These are phyloP conservation scores for Aspergillus thermomutatus DNA, from an alignment of 2,329 filamentous ascomycete species.

Conservation along the genomic window DNA sequence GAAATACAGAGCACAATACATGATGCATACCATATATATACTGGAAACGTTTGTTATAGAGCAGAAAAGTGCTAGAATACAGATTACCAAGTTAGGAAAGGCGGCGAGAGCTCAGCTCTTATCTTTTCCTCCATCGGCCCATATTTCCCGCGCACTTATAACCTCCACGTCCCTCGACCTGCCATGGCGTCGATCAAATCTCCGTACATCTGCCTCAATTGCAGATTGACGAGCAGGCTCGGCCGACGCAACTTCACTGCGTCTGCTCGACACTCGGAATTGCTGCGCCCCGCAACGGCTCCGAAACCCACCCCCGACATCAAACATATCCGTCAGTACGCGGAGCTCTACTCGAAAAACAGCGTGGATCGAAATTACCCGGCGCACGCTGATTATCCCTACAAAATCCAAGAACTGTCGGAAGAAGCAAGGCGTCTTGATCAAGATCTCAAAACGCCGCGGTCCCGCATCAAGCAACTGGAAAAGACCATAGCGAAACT, in stretches of 20 bases:
- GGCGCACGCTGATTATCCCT: conserved; percentile 50
- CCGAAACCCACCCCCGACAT: conserved; percentile 79
- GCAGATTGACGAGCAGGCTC: conserved; percentile 21
- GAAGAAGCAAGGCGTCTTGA: conserved; percentile 38
- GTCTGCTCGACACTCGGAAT: conserved; percentile 19
- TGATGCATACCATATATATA: neutral
- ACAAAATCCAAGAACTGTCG: conserved; percentile 47
- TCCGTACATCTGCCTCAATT: conserved; percentile 35
- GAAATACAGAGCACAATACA: neutral
- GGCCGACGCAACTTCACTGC: conserved; percentile 13
- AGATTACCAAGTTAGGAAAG: conserved; percentile 10
- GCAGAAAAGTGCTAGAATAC: neutral
- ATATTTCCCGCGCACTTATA: conserved; percentile 3
- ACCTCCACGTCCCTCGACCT: neutral
- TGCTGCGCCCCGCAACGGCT: conserved; percentile 62
- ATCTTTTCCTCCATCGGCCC: neutral
- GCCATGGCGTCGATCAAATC: conserved; percentile 23
- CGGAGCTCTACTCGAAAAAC: conserved; percentile 75
- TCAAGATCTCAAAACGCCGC: conserved; percentile 37
- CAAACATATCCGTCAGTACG: conserved; percentile 84
- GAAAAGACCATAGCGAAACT: conserved; percentile 40
- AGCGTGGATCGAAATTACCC: conserved; percentile 82
- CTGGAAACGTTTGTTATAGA: neutral
- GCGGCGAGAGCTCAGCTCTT: conserved; percentile 10
- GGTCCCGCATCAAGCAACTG: conserved; percentile 43